These are phyloP conservation scores for Puccinia hordei DNA, from an alignment of 1,284 basidiomycete genomes.

Conservation along the genomic window DNA sequence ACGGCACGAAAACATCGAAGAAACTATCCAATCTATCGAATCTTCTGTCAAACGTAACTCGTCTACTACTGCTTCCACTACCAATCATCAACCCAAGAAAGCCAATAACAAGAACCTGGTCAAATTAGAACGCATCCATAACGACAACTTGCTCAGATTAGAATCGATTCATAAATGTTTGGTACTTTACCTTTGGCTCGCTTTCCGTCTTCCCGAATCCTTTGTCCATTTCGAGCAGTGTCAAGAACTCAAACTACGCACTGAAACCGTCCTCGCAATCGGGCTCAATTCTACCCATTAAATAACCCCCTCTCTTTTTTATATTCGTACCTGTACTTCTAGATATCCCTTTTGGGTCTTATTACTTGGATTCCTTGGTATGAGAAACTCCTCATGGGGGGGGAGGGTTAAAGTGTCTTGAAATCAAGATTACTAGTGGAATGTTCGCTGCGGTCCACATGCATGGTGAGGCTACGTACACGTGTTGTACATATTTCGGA, in stretches of 20 bases:
- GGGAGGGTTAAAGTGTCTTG: too few relatives aligned
- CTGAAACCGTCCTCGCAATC: conserved; percentile 26
- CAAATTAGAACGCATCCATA: conserved; percentile 47
- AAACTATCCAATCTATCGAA: conserved; percentile 57
- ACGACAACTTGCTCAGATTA: conserved; percentile 63
- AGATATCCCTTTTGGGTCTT: too few relatives aligned
- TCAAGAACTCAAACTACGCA: conserved; percentile 10
- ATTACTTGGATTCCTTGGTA: too few relatives aligned
- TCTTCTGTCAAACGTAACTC: conserved; percentile 3
- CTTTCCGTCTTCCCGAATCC: conserved; percentile 72
- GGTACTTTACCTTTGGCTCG: conserved; percentile 83
- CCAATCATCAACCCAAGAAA: conserved; percentile 12
- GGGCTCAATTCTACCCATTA: conserved; percentile 30
- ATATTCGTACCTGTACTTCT: not conserved
- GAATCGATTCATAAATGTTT: conserved; percentile 82
- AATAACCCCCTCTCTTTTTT: not conserved
- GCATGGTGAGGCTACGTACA: too few relatives aligned
- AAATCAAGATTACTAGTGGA: too few relatives aligned
- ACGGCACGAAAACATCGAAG: conserved; percentile 43
- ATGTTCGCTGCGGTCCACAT: too few relatives aligned
- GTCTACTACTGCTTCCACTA: conserved; percentile 40
- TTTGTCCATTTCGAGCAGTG: conserved; percentile 61
- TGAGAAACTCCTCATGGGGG: too few relatives aligned
- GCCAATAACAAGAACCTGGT: not conserved
- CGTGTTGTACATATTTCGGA: too few relatives aligned